Percentiles rank a stretch among this genome's conserved stretches.
These are phyloP conservation scores for Aureobasidium lini DNA, from an alignment of 2,329 filamentous ascomycete genomes.

Conservation along the genomic window DNA sequence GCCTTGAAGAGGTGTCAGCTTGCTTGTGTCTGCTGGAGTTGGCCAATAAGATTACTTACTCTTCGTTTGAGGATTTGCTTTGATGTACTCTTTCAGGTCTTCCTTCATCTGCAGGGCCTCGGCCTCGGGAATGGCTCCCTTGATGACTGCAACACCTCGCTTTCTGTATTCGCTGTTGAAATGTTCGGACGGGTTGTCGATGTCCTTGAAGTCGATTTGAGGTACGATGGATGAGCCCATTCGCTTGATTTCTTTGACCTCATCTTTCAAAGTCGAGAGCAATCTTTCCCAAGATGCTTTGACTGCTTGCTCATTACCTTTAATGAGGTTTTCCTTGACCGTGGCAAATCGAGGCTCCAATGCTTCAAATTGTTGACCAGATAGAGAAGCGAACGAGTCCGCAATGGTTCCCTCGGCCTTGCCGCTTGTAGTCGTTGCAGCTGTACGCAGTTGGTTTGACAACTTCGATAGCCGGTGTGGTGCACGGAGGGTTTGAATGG, in stretches of 20 bases:
- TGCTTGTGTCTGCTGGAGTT: not conserved
- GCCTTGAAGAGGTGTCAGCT: constrained; percentile 1
- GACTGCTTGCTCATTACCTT: constrained; percentile 41
- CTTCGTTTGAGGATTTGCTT: constrained; percentile 38
- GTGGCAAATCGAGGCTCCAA: constrained; percentile 39
- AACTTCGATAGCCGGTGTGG: not conserved
- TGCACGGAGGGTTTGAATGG: not conserved
- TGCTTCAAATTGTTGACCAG: constrained; percentile 38
- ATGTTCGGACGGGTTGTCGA: constrained; percentile 40
- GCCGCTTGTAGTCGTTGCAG: constrained; percentile 23
- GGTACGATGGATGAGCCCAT: constrained; percentile 37
- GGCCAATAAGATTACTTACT: constrained; percentile 16
- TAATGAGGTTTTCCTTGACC: constrained; percentile 38
- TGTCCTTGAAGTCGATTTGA: constrained; percentile 40
- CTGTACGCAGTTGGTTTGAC: constrained; percentile 14
- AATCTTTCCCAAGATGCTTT: constrained; percentile 41
- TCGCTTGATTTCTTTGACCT: constrained; percentile 38
- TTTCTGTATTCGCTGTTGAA: constrained; percentile 54
- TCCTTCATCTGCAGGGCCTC: constrained; percentile 40
- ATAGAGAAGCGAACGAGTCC: constrained; percentile 43
- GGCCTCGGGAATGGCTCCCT: constrained; percentile 37
- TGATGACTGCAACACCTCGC: constrained; percentile 44
- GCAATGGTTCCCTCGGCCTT: constrained; percentile 44
- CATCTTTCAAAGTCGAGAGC: constrained; percentile 35
- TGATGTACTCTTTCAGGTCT: constrained; percentile 37